Evolutionary conservation across 257 asterid genomes (phyloP).

Genomic region (Solanum gandarillasii): DNA sequence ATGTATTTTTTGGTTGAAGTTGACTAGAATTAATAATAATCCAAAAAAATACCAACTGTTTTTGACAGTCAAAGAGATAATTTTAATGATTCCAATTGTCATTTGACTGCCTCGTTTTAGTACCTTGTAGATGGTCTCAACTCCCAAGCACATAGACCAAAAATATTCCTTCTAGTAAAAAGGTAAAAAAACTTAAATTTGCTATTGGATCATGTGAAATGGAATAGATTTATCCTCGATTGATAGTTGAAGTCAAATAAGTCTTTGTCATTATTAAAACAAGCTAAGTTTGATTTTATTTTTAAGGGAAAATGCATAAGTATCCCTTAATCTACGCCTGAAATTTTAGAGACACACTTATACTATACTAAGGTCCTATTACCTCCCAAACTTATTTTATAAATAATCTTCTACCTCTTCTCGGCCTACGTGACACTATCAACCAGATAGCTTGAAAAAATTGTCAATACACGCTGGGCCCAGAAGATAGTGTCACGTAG

Average conservation of each 20-base stretch:
- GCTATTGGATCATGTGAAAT: neutral
- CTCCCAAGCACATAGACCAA: neutral
- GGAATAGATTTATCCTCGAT: neutral
- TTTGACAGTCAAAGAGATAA: neutral
- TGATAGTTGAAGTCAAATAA: neutral
- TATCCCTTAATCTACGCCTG: no score
- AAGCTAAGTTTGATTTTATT: neutral
- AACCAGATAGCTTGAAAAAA: no score
- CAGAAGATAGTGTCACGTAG: no score
- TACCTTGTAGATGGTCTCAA: neutral
- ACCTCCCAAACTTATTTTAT: no score
- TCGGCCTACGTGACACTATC: no score
- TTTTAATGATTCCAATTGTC: neutral
- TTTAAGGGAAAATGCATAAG: neutral
- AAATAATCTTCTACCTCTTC: no score
- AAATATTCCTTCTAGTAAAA: neutral
- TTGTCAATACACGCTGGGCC: no score
- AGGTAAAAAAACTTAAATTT: neutral
- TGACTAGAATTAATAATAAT: neutral
- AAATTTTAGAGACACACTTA: no score
- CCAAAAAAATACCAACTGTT: neutral
- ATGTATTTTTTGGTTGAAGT: neutral
- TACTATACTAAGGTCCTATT: no score
- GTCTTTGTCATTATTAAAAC: neutral
- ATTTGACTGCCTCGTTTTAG: neutral